Evolutionary conservation across 2,329 filamentous ascomycete species (phyloP), one percentile per base, ranked within the genome.

Genomic region (Colletotrichum spinosum): DNA sequence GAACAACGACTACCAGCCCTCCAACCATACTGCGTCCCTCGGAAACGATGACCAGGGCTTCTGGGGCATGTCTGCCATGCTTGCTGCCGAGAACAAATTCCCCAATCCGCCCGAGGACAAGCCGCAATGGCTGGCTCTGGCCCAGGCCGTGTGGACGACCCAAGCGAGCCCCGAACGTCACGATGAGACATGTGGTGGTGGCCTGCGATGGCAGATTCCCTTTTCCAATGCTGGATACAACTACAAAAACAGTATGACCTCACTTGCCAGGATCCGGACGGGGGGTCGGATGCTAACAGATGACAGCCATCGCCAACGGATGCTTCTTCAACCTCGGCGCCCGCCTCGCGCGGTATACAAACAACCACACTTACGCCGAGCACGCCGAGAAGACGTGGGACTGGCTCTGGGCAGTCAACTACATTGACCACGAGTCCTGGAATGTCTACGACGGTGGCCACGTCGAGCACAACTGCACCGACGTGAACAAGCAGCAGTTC

Each of bases 201-300:
- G 92, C 9, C 73, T 94, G 70, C 83, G 91, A 71, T 93, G 91
- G 91, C 92, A 96, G 79, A 91, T 95, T 65, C 92, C 89, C 61
- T 81, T 86, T 1, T 89, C 90, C 69, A 93, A 94, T 73, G 84
- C 82, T 37, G 92, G 92, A 33, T 96, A 92, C 75, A 85, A 89
- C 72, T 94, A 94, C 82, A 96, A 90, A 76, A 90, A 90, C 72
- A 84, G 81, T 83, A 75, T 38, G 54, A 39, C 4, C 15, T 1
- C 9, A 5, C 13, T 48, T 37, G 33, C 48, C 49, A 13, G 33
- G 8, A 48, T 8, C 35, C 2, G 17, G 12, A 33, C 6, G 11
- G 13, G 42, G 4, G 6, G 6, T 3, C 4, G 44, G 11, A 8
- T 48, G 50, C 57, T 71, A 55, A 38, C 64, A 8, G 6, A 8